Percentiles rank a stretch among this genome's conserved stretches.
These are phyloP conservation scores for Chamaecrista fasciculata DNA, from an alignment of 306 rosid species.

Conservation along the genomic window DNA sequence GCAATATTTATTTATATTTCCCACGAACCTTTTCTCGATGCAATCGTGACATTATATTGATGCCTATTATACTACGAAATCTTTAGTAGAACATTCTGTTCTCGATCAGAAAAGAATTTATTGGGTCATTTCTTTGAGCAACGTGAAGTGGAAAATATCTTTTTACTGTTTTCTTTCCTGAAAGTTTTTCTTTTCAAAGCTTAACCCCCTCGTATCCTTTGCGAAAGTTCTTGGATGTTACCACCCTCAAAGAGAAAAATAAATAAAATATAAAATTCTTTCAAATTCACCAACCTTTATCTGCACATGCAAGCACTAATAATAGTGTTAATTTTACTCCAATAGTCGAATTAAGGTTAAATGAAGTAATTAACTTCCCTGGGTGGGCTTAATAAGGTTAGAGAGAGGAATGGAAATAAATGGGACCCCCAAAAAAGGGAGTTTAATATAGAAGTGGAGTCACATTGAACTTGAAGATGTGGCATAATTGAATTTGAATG, in stretches of 20 bases:
- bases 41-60: not conserved
- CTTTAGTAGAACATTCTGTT: slow-evolving; percentile 15
- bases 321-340: not conserved
- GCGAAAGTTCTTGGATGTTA: slow-evolving; percentile 1
- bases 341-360: too few species aligned
- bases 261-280: too few species aligned
- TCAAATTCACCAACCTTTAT: not conserved
- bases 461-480: too few species aligned
- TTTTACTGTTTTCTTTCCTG: too few species aligned
- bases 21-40: not conserved
- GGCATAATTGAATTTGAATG: not conserved
- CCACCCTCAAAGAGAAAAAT: not conserved
- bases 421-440: slow-evolving; percentile 13
- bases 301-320: not conserved
- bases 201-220: slow-evolving; percentile 19
- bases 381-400: too few species aligned
- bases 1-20: not conserved
- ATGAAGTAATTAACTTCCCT: not conserved
- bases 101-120: not conserved
- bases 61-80: not conserved
- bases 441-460: too few species aligned
- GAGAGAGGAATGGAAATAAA: too few species aligned
- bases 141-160: not conserved
- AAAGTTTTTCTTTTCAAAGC: not conserved
- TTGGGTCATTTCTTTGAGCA: not conserved